Evolutionary conservation across 78 protist species (phyloP).

Genomic region (Blattamonas nauphoetae): DNA sequence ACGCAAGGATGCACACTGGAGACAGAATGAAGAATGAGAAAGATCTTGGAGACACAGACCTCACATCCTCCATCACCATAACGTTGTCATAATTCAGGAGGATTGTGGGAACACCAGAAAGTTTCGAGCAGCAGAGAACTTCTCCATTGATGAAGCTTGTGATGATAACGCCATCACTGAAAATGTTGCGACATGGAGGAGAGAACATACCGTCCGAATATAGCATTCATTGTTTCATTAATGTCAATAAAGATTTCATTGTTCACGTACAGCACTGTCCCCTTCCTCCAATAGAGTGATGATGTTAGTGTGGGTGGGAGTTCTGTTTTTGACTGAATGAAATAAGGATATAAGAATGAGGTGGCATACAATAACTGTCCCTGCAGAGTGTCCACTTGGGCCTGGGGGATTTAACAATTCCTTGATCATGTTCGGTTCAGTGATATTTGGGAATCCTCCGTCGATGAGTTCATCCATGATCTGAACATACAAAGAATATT

Average conservation of each 20-base stretch:
- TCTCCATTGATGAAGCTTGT: not conserved
- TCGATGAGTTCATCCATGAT: not conserved
- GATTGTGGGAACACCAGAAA: not conserved
- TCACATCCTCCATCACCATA: not conserved
- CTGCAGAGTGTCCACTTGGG: not conserved
- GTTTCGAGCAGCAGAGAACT: not conserved
- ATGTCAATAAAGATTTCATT: constrained; percentile 7
- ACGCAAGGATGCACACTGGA: not conserved
- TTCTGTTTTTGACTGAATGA: not conserved
- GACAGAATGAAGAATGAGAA: not conserved
- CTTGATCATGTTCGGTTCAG: constrained; percentile 5
- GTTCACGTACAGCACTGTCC: not conserved
- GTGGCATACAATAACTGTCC: not conserved
- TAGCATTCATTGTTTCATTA: not conserved
- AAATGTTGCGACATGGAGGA: not conserved
- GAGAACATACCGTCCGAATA: not conserved
- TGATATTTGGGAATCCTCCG: not conserved
- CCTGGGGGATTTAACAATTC: not conserved
- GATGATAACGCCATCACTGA: not conserved
- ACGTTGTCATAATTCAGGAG: not conserved
- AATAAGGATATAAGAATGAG: not conserved
- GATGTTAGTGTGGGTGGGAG: not conserved
- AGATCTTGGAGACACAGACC: not conserved
- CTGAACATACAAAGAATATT: not conserved
- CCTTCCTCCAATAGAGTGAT: not conserved